These are phyloP conservation scores for Globisporangium lucens DNA, from an alignment of 352 stramenopile species.

Conservation along the genomic window DNA sequence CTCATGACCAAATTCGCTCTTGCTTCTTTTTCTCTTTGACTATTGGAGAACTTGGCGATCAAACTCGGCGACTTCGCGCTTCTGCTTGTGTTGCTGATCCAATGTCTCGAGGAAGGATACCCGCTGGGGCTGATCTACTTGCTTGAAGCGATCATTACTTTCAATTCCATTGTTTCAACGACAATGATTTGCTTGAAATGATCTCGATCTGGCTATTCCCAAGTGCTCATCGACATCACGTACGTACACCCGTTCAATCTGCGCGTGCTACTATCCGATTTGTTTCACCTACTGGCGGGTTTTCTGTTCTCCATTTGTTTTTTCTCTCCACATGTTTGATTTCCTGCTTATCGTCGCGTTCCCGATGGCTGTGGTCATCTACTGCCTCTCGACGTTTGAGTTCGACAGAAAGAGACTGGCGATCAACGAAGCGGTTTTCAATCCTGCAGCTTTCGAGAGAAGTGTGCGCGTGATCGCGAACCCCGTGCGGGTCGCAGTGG, in stretches of 20 bases:
- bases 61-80: not conserved
- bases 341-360: slow-evolving; percentile 29
- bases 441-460: slow-evolving; percentile 12
- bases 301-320: no score
- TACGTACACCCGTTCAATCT: no score
- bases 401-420: slow-evolving; percentile 20
- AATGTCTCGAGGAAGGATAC: not conserved
- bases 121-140: not conserved
- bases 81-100: not conserved
- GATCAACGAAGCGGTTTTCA: slow-evolving; percentile 24
- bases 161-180: no score
- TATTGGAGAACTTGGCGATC: not conserved
- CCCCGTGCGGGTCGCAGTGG: no score
- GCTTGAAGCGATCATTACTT: not conserved
- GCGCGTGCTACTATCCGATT: no score
- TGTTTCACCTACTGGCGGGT: no score
- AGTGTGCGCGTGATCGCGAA: slow-evolving; percentile 8
- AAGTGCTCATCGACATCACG: no score
- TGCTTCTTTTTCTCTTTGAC: not conserved
- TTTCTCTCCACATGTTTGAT: not conserved
- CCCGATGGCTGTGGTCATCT: slow-evolving; percentile 24
- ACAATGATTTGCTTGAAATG: no score
- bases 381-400: slow-evolving; percentile 25
- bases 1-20: no score
- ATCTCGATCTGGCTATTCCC: no score